Evolutionary conservation across 192 early-diverging fungal genomes (phyloP), one percentile per base, ranked within the genome.

Genomic region (Linnemannia exigua): DNA sequence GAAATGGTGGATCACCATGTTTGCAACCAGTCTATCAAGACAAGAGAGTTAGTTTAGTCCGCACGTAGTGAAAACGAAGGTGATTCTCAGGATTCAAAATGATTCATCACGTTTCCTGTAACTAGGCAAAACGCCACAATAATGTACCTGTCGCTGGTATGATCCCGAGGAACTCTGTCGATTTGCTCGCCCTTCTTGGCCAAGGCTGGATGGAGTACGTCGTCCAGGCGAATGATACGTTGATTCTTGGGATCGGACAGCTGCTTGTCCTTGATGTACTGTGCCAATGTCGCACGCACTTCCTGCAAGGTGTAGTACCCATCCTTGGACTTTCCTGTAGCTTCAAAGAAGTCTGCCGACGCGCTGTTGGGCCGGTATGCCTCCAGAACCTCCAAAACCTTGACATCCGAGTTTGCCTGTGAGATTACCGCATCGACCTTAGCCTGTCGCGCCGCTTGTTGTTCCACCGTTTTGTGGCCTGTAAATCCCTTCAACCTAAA

Each of bases 241-340:
- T 75, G 90, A 51, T 91, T 91, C 50, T 81, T 83, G 31, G 88
- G 77, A 73, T 96, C 93, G 0, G 92, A 88, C 25, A 98, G 87
- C 4, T 88, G 75, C 25, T 93, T 88, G 9, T 70, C 82, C 77
- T 93, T 91, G 69, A 95, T 88, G 70, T 97, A 97, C 14, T 89
- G 90, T 46, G 91, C 88, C 12, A 95, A 70, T 20, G 94, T 88
- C 8, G 61, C 52, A 46, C 92, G 91, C 41, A 95, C 86, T 67
- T 96, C 91, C 17, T 90, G 84, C 1, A 88, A 74, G 11, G 88
- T 93, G 75, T 93, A 96, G 52, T 90, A 89, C 11, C 85, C 90
- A 67, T 93, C 89, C 44, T 92, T 91, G 25, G 79, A 75, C 5
- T 86, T 79, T 0, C 87, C 87, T 11, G 88, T 81, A 8, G 87